A percentile compares a stretch with the other conserved stretches of the same genome.
Evolutionary conservation across 1,284 basidiomycete genomes (phyloP).

Genomic region (Mycena citricolor): DNA sequence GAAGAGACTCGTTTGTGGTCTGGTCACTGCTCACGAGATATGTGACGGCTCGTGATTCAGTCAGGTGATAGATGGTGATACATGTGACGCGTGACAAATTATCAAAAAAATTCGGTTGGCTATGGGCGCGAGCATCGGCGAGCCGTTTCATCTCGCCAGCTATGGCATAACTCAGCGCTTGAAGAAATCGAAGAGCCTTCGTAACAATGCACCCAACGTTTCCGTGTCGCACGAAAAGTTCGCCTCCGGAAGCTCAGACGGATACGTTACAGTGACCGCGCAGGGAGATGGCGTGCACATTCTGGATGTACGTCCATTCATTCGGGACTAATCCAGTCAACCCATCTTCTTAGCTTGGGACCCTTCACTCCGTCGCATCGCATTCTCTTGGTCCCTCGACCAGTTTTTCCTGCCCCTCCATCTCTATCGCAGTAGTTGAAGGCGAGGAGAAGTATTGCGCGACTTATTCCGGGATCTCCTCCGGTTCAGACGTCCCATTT

Average conservation of each 20-base stretch:
- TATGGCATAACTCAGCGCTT: constrained; percentile 37
- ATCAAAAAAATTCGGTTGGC: constrained; percentile 2
- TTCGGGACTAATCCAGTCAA: constrained; percentile 6
- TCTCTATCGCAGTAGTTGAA: constrained; percentile 41
- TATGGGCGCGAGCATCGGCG: constrained; percentile 51
- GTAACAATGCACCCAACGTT: constrained; percentile 31
- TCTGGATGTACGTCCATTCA: constrained; percentile 53
- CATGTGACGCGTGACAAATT: no score
- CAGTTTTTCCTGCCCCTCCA: constrained; percentile 57
- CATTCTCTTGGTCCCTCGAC: constrained; percentile 66
- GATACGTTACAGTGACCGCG: constrained; percentile 61
- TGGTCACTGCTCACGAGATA: no score
- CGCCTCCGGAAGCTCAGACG: constrained; percentile 41
- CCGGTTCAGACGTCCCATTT: constrained; percentile 43
- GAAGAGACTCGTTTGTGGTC: no score
- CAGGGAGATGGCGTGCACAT: constrained; percentile 73
- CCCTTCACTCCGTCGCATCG: constrained; percentile 63
- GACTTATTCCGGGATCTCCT: constrained; percentile 55
- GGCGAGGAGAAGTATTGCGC: constrained; percentile 42
- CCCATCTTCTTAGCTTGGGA: constrained; percentile 49
- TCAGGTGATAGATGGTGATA: no score
- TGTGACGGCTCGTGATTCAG: no score
- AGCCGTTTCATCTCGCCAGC: constrained; percentile 59
- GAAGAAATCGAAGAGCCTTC: constrained; percentile 26
- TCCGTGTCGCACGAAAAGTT: constrained; percentile 42